Evolutionary conservation across 257 asterid species (phyloP).

Genomic region (Catharanthus roseus): DNA sequence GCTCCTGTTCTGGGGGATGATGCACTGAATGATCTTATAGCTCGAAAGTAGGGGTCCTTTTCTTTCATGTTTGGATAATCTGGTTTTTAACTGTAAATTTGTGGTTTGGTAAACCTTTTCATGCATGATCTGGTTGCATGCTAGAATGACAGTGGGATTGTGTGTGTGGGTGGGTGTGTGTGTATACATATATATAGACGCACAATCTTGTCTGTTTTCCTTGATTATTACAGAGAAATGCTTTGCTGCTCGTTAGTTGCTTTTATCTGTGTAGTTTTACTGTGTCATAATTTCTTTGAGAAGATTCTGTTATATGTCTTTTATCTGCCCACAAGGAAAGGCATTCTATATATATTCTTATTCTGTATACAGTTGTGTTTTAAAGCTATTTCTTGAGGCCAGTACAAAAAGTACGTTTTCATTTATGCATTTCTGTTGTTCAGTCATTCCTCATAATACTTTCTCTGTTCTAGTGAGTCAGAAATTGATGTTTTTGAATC

Average conservation of each 20-base stretch:
- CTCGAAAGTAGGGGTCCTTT: slow-evolving; percentile 63
- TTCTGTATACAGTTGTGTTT: background rate
- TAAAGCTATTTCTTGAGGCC: background rate
- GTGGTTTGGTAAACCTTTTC: background rate
- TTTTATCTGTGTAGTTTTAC: background rate
- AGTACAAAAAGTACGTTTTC: background rate
- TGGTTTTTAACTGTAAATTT: background rate
- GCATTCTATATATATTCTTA: background rate
- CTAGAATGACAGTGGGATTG: background rate
- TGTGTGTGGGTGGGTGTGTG: no score
- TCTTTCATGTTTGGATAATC: background rate
- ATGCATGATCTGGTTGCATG: no score
- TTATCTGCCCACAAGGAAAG: background rate
- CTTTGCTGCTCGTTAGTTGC: background rate
- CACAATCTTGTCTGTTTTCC: background rate
- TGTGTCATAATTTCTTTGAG: background rate
- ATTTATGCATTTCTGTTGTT: background rate
- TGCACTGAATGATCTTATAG: slow-evolving; percentile 86
- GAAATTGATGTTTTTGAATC: slow-evolving; percentile 93
- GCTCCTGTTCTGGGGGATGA: slow-evolving; percentile 95
- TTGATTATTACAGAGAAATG: background rate
- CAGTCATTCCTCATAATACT: slow-evolving; percentile 14
- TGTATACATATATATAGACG: no score
- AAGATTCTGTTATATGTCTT: background rate
- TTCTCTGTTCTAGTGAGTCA: slow-evolving; percentile 55